These are phyloP conservation scores for Babesia divergens DNA, from an alignment of 169 alveolate species.

Conservation along the genomic window DNA sequence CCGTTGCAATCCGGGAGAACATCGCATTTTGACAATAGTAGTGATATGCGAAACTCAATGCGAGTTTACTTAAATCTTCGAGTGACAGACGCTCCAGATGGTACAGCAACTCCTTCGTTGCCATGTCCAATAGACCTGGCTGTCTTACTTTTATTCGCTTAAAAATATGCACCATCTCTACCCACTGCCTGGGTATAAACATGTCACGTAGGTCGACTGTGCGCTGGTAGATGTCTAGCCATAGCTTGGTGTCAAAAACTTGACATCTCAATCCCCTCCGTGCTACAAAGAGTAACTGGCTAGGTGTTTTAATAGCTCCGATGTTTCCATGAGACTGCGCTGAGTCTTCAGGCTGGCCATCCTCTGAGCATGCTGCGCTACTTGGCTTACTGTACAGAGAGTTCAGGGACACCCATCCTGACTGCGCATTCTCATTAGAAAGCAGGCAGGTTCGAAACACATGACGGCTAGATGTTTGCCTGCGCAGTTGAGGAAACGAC, in stretches of 20 bases:
- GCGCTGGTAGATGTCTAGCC: constrained; percentile 65
- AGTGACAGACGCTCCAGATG: constrained; percentile 54
- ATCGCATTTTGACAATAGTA: constrained; percentile 27
- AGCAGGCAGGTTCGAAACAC: constrained; percentile 12
- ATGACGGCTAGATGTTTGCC: too few relatives aligned
- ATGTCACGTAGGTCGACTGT: constrained; percentile 54
- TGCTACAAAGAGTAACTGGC: constrained; percentile 54
- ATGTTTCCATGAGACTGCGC: neutral
- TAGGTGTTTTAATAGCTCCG: constrained; percentile 13
- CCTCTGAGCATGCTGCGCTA: neutral
- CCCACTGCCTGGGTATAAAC: constrained; percentile 67
- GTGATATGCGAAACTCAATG: constrained; percentile 63
- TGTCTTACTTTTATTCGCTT: constrained; percentile 71
- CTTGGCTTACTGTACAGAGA: neutral
- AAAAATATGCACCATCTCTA: constrained; percentile 67
- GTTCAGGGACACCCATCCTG: constrained; percentile 28
- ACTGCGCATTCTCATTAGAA: neutral
- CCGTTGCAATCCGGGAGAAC: constrained; percentile 33
- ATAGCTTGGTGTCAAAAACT: constrained; percentile 64
- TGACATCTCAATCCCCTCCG: constrained; percentile 62
- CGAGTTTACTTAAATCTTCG: constrained; percentile 66
- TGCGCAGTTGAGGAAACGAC: too few relatives aligned
- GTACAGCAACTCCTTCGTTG: constrained; percentile 54
- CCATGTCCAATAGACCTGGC: constrained; percentile 59
- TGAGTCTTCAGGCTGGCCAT: neutral